Evolutionary conservation across 2,329 filamentous ascomycete species (phyloP).

Genomic region (Thyridium curvatum): DNA sequence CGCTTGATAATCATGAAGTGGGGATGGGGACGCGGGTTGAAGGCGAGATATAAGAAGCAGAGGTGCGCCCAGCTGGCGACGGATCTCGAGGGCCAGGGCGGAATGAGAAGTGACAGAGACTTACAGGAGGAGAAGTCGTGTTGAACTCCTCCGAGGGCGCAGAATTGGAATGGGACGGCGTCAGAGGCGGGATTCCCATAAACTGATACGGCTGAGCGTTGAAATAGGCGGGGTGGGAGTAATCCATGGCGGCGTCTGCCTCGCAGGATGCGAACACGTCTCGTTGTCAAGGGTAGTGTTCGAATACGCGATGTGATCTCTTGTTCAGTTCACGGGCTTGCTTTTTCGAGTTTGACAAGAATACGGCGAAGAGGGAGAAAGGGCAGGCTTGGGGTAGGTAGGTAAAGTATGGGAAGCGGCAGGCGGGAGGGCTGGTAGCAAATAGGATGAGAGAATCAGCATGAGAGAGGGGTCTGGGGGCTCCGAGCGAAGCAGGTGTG

Average conservation of each 20-base stretch:
- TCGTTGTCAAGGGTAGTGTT: too few species aligned
- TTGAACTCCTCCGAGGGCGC: constrained; percentile 48
- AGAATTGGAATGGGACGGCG: constrained; percentile 49
- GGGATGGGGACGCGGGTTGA: constrained; percentile 5
- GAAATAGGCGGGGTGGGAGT: constrained; percentile 43
- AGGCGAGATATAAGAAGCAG: constrained; percentile 9
- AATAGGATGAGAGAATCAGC: too few species aligned
- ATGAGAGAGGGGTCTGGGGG: too few species aligned
- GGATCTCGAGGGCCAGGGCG: constrained; percentile 8
- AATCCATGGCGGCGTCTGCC: constrained; percentile 38
- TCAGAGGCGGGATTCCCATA: constrained; percentile 46
- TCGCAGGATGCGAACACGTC: background rate
- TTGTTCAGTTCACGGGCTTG: too few species aligned
- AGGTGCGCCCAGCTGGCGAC: background rate
- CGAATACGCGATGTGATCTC: too few species aligned
- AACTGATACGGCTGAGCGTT: constrained; percentile 47
- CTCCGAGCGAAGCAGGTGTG: too few species aligned
- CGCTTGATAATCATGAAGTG: too few species aligned
- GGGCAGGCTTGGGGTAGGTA: too few species aligned
- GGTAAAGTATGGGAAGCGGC: too few species aligned
- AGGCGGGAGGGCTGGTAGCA: too few species aligned
- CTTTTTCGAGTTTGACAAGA: too few species aligned
- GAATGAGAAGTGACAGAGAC: constrained; percentile 19
- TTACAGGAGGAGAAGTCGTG: constrained; percentile 48
- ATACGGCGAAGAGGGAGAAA: too few species aligned